A percentile compares a stretch with the other conserved stretches of the same genome.
phyloP scores from a whole-genome alignment of 208 protist species.

The Trypanosomatidae sp. region DNA sequence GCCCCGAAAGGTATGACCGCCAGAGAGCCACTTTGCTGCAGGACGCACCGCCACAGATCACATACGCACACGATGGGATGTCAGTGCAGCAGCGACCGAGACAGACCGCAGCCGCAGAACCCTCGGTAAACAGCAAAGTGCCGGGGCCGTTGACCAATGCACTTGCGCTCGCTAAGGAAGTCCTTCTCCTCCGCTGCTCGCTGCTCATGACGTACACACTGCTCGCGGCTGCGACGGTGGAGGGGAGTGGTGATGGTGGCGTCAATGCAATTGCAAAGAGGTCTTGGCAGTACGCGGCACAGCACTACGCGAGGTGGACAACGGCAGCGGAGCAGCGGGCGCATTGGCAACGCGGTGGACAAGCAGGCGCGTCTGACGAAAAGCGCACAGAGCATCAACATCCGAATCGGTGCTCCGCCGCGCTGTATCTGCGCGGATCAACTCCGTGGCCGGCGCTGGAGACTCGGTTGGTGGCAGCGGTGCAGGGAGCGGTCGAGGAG shows the following conservation, averaged over 20 bases:
- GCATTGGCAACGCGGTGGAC: neutral
- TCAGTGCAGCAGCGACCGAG: neutral
- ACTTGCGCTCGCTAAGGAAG: neutral
- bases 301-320: conserved; percentile 7
- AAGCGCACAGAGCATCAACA: neutral
- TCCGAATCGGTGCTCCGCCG: neutral
- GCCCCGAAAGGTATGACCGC: neutral
- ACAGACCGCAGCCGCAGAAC: neutral
- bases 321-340: neutral
- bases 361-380: neutral
- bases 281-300: neutral
- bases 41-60: neutral
- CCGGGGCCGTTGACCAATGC: neutral
- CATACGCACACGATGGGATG: neutral
- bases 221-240: neutral
- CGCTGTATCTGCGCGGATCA: neutral
- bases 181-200: conserved; percentile 14
- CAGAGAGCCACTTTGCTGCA: neutral
- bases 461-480: neutral
- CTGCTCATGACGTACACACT: conserved; percentile 19
- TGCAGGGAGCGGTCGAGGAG: neutral
- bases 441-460: neutral
- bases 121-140: neutral
- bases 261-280: neutral
- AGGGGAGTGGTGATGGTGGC: neutral